These are phyloP conservation scores for Diplodia intermedia DNA, from an alignment of 2,329 filamentous ascomycete species.

Conservation along the genomic window DNA sequence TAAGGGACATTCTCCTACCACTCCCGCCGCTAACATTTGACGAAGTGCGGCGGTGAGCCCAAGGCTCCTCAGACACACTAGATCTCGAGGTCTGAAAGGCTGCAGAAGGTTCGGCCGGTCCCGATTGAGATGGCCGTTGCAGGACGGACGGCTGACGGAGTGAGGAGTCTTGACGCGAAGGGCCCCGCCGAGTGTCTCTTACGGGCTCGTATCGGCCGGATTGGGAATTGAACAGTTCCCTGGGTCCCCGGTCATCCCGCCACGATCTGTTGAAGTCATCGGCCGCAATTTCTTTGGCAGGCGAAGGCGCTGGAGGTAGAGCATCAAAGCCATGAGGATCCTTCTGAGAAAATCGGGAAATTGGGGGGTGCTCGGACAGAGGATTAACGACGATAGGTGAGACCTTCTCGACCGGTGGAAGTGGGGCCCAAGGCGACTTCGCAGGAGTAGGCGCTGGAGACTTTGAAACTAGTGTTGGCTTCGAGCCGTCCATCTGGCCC, in stretches of 20 bases:
- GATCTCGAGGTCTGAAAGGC: conserved; percentile 83
- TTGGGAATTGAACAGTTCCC: conserved; percentile 93
- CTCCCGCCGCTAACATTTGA: conserved; percentile 86
- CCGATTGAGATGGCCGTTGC: conserved; percentile 70
- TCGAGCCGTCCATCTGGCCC: conserved; percentile 64
- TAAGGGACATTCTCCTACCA: conserved; percentile 67
- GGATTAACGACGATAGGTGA: conserved; percentile 71
- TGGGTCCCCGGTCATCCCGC: conserved; percentile 73
- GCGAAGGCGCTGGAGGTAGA: conserved; percentile 57
- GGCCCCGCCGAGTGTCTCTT: conserved; percentile 72
- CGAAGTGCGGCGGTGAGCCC: conserved; percentile 80
- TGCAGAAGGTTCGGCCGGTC: conserved; percentile 80
- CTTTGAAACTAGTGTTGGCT: conserved; percentile 76
- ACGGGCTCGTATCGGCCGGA: conserved; percentile 93
- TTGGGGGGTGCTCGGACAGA: conserved; percentile 51
- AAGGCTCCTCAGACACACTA: conserved; percentile 68
- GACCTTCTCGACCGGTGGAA: conserved; percentile 84
- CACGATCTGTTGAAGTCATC: conserved; percentile 92
- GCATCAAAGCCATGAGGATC: conserved; percentile 65
- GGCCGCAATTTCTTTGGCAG: conserved; percentile 83
- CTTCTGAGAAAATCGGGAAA: conserved; percentile 59
- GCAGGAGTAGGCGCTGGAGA: conserved; percentile 72
- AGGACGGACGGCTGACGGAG: conserved; percentile 78
- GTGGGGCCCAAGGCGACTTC: conserved; percentile 89
- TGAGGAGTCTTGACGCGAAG: conserved; percentile 68